Base-by-base conservation (phyloP, 78 protist genomes). In the Dictyostelium capitatum region DNA sequence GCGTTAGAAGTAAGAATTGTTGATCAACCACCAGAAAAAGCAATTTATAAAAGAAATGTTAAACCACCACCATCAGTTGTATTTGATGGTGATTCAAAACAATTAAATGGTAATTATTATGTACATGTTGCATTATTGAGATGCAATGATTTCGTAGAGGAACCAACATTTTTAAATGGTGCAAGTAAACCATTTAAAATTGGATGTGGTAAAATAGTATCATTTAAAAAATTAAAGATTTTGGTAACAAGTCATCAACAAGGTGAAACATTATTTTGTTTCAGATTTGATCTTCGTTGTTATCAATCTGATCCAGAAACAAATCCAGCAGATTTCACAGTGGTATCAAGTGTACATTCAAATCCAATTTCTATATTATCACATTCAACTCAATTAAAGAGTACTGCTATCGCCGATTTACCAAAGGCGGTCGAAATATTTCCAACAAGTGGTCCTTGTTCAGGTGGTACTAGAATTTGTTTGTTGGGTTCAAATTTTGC, bases 1-100 rank as follows among this genome's bases (percentile, higher is more conserved):
- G 57, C 43, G 43, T 37, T 93, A 43, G 82, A 89, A 41, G 8
- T 94, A 15, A 80, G 80, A 74, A 83, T 95, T 28, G 95, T 95
- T 54, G 97, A 95, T 51, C 95, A 95, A 79, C 97, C 97, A 28
- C 95, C 97, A 14, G 97, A 89, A 64, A 89, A 77, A 77, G 93
- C 93, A 19, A 95, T 95, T 25, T 95, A 95, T 75, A 89, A 78
- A 57, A 41, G 97, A 77, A 95, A 95, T 77, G 53, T 95, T 30
- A 95, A 90, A 53, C 97, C 97, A 20, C 62, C 80, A 8, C 97
- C 97, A n/a, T 51, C 80, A n/a, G 97, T 95, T 32, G 69, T 78
- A 78, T 73, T 95, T 64, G 83, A 75, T 53, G 97, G 89, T 14
- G 97, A 95, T 83, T 81, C 90, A 50, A 78, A 83, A 51, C 12